Evolutionary conservation across 345 rosid genomes (phyloP), one percentile per base, ranked within the genome.

Genomic region (Arabidopsis arenosa): DNA sequence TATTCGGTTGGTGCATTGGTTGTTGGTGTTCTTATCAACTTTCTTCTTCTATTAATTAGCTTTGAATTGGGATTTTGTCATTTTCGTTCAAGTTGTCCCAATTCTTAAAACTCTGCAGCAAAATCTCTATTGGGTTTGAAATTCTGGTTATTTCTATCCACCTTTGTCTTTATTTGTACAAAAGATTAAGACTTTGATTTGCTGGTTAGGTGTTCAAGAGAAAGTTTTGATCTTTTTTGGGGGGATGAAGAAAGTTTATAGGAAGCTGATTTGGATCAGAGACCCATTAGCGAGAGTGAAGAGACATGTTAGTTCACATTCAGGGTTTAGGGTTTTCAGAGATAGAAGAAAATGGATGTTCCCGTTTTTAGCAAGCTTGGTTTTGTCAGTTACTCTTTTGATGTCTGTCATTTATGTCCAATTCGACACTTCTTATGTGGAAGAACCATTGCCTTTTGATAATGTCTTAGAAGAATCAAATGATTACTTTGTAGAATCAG

Each of bases 281-380:
- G 68, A 63, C 13, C 68, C 53, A 43, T 44, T 63, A 26, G 36
- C 68, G 9, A 63, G 37, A 37, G 39, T 63, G 37, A 63, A 28
- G 68, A 63, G 68, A 63, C 53, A 63, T 2, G 23, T 63, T 63
- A 63, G 68, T 44, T 63, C 23, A 44, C 73, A 79, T 83, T 63
- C 90, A 40, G 89, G 85, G 69, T 78, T 78, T 68, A 89, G 90
- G 81, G 73, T 81, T 59, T 90, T 85, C 58, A 78, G 87, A 74
- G 93, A 95, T 73, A 87, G 88, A 68, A 87, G 88, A 68, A 88
- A 86, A 82, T 95, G 99, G 97, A 83, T 89, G 26, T 63, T 89
- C 43, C 97, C 96, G 9, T 95, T 89, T 76, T 75, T 88, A 41
- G 88, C 93, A 1, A 92, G 97, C 88, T 77, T 92, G 75, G 85